Conservation (phyloP, 2,329 filamentous ascomycete species). For the Cladosporium oxysporum region DNA sequence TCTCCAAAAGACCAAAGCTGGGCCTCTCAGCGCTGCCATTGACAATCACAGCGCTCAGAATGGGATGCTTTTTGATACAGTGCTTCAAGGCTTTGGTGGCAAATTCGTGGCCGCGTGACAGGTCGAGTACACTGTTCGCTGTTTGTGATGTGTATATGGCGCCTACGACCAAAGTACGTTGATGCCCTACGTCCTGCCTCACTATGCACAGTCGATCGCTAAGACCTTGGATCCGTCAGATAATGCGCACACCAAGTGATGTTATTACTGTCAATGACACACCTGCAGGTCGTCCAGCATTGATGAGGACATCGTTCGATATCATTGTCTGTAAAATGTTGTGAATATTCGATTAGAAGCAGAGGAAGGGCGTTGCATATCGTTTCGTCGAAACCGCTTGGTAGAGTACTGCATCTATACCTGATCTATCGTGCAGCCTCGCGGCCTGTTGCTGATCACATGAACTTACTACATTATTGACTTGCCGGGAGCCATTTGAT, state of each 20-base stretch:
- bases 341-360: background rate
- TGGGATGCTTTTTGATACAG: slow-evolving; percentile 44
- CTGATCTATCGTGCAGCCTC: background rate
- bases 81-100: slow-evolving; percentile 34
- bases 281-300: background rate
- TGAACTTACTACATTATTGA: background rate
- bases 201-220: slow-evolving; percentile 46
- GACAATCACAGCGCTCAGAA: slow-evolving; percentile 41
- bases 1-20: slow-evolving; percentile 34
- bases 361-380: background rate
- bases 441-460: background rate
- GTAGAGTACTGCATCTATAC: background rate
- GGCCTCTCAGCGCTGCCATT: slow-evolving; percentile 42
- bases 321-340: background rate
- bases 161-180: slow-evolving; percentile 43
- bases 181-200: slow-evolving; percentile 45
- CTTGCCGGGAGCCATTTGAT: background rate
- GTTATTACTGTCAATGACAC: background rate
- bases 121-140: slow-evolving; percentile 23
- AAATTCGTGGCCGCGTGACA: slow-evolving; percentile 22
- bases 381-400: background rate
- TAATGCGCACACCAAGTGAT: too few species aligned
- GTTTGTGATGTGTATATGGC: slow-evolving; percentile 35
- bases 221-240: slow-evolving; percentile 33
- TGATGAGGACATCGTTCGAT: background rate